Evolutionary conservation across 371 early-diverging fungal genomes (phyloP).

Genomic region (Hamiltosporidium tvaerminnensis): DNA sequence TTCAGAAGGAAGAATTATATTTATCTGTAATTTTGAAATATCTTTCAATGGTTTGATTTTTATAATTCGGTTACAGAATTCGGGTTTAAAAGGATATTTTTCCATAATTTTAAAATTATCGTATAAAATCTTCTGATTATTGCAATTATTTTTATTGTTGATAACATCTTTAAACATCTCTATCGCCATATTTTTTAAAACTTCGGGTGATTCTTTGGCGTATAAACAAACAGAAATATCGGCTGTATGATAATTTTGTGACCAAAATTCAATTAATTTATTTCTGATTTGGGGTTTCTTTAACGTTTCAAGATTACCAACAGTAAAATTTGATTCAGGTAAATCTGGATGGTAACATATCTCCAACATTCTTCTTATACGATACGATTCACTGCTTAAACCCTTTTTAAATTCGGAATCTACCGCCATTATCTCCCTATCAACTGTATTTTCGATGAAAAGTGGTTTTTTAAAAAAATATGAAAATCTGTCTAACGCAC

Average conservation of each 20-base stretch:
- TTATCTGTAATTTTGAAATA: not conserved
- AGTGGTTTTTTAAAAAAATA: constrained; percentile 49
- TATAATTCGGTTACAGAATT: not conserved
- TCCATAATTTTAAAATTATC: not conserved
- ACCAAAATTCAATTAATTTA: not conserved
- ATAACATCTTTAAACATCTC: not conserved
- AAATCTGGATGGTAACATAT: not conserved
- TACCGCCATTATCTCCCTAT: constrained; percentile 49
- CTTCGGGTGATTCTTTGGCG: not conserved
- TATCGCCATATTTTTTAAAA: not conserved
- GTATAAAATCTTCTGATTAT: not conserved
- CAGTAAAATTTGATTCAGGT: not conserved
- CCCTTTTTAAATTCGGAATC: constrained; percentile 36
- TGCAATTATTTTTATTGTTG: not conserved
- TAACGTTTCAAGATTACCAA: not conserved
- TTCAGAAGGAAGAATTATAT: not conserved
- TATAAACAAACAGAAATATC: not conserved
- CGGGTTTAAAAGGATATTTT: not conserved
- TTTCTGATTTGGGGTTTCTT: not conserved
- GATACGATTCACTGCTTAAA: not conserved
- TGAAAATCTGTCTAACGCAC: constrained; percentile 35
- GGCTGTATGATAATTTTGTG: not conserved
- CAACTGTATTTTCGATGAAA: constrained; percentile 32
- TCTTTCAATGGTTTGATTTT: not conserved
- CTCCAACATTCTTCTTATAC: not conserved